A percentile compares a stretch with the other conserved stretches of the same genome.
Conservation (phyloP, 2,329 filamentous ascomycete species). For the Aspergillus phoenicis region DNA sequence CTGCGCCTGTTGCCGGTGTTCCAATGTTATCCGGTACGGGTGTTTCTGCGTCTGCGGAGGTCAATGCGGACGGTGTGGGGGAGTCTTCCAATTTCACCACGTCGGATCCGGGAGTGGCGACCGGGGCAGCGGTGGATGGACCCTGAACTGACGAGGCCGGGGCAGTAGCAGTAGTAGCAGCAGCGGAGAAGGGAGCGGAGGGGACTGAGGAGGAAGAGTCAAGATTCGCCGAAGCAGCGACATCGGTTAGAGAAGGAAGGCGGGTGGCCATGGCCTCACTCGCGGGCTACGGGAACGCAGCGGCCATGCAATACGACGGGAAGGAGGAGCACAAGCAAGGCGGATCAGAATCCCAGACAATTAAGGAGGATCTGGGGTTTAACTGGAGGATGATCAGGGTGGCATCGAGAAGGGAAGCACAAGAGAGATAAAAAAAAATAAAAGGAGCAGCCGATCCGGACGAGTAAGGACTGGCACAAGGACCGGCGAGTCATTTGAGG, state of each 20-base stretch:
- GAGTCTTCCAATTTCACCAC: conserved; percentile 31
- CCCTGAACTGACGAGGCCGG: conserved; percentile 3
- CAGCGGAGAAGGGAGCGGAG: conserved; percentile 9
- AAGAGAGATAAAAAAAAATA: neutral
- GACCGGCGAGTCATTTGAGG: neutral
- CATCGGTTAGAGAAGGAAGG: conserved; percentile 32
- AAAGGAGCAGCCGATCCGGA: neutral
- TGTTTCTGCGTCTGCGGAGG: conserved; percentile 28
- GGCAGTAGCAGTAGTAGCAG: too few relatives aligned
- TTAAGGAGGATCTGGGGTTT: conserved; percentile 5
- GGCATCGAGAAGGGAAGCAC: conserved; percentile 7
- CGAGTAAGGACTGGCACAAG: conserved; percentile 4
- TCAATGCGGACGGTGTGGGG: conserved; percentile 27
- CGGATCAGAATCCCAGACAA: neutral
- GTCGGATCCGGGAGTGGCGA: conserved; percentile 14
- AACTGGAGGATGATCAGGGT: conserved; percentile 2
- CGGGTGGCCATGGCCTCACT: conserved; percentile 39
- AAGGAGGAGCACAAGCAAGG: conserved; percentile 3
- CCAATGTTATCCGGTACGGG: conserved; percentile 21
- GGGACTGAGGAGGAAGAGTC: conserved; percentile 16
- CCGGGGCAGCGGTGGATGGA: conserved; percentile 11
- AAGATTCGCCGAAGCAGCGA: conserved; percentile 29
- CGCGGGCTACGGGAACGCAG: conserved; percentile 24
- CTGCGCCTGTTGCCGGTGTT: conserved; percentile 27
- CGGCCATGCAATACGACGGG: conserved; percentile 32